These are phyloP conservation scores for Ephemerocybe angulata DNA, from an alignment of 768 basidiomycete genomes.

Conservation along the genomic window DNA sequence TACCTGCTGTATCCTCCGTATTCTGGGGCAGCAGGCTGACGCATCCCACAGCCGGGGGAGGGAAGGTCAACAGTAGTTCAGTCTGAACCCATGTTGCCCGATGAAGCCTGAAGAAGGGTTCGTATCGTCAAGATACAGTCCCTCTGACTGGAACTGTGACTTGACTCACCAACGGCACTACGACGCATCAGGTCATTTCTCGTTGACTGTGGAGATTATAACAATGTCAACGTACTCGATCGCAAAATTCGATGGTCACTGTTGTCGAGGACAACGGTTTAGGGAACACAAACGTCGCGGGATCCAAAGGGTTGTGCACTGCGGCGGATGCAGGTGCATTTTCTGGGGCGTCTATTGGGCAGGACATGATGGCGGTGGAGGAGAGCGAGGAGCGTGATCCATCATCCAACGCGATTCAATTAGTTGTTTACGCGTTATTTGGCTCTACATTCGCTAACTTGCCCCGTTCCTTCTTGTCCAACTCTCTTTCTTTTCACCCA, in stretches of 20 bases:
- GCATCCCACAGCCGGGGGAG: slow-evolving; percentile 63
- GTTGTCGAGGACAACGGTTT: slow-evolving; percentile 40
- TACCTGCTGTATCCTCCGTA: slow-evolving; percentile 78
- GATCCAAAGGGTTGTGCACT: slow-evolving; percentile 31
- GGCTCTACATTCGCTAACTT: slow-evolving; percentile 12
- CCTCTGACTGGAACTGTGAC: background rate
- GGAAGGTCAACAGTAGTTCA: slow-evolving; percentile 88
- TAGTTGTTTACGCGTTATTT: slow-evolving; percentile 52
- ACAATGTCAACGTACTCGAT: slow-evolving; percentile 44
- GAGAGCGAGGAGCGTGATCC: background rate
- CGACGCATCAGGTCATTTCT: background rate
- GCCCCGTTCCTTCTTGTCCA: slow-evolving; percentile 10
- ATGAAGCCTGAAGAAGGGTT: slow-evolving; percentile 63
- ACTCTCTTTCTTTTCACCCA: background rate
- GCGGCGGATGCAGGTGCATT: background rate
- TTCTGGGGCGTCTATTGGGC: background rate
- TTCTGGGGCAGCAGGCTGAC: slow-evolving; percentile 75
- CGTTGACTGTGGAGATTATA: background rate
- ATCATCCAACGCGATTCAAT: slow-evolving; percentile 30
- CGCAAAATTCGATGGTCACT: slow-evolving; percentile 90
- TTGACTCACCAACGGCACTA: slow-evolving; percentile 76
- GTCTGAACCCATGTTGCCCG: slow-evolving; percentile 93
- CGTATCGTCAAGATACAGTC: background rate
- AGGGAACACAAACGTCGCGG: slow-evolving; percentile 56
- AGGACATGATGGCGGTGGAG: slow-evolving; percentile 10